Evolutionary conservation across 257 asterid species (phyloP), one percentile per base, ranked within the genome.

Genomic region (Solanum ossicruentum): DNA sequence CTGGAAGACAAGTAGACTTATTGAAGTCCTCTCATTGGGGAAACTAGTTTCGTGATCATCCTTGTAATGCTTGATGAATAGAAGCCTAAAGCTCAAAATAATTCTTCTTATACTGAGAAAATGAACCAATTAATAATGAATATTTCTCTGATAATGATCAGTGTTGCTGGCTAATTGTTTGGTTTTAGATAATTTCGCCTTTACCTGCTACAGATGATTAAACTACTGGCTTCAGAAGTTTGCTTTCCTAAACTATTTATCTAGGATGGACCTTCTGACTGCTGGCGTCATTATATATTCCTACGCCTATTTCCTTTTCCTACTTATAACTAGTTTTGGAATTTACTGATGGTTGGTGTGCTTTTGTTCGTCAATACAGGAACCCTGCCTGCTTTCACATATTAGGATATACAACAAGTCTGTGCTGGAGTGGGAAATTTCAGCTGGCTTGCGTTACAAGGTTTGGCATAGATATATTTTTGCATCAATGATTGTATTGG

Each of bases 371-470:
- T 84, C 77, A 32, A 80, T 90, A 54, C 90, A 97, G 99, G 99
- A 93, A 85, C 98, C 99, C 2, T 93, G 98, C 82, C 88, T 97
- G 82, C 97, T 97, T 87, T 95, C 98, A 21, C 97, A 95, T 92
- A 84, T 93, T 85, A 88, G 98, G 90, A 91, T 97, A 84, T 93
- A 93, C 88, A 97, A 97, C 86, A 97, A 97, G 83, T 97, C 99
- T 20, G 98, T 97, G 88, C 88, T 97, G 93, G 99, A 97, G 87
- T 97, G 99, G 99, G 99, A 97, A 89, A 92, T 97, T 83, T 92
- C 99, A 79, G 98, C 84, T 89, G 99, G 99, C 87, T 89, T 97
- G 89, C 97, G 92, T 20, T 95, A 94, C 89, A 97, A 97, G 99
- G 99, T 93, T 88, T 84, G 92, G 70, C 71, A 78, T 89, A 87